These are phyloP conservation scores for Haplographium delicatum DNA, from an alignment of 495 filamentous ascomycete genomes.

Conservation along the genomic window DNA sequence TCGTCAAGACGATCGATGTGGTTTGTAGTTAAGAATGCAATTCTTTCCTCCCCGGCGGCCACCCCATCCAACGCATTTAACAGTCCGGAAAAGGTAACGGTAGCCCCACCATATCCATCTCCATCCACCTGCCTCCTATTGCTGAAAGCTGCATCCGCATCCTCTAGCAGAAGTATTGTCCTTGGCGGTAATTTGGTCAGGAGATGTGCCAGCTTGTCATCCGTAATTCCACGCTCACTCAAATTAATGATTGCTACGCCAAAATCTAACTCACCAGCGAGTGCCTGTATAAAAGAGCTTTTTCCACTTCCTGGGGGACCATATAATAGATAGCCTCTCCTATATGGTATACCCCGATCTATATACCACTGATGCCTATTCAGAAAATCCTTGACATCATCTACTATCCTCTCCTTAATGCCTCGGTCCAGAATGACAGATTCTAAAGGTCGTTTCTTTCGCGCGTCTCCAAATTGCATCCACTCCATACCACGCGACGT, in stretches of 20 bases:
- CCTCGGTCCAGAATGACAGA: slow-evolving; percentile 86
- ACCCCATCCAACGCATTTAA: slow-evolving; percentile 93
- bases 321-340: slow-evolving; percentile 88
- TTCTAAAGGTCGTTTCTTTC: slow-evolving; percentile 78
- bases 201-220: slow-evolving; percentile 84
- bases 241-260: slow-evolving; percentile 92
- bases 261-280: slow-evolving; percentile 89
- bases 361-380: slow-evolving; percentile 80
- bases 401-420: slow-evolving; percentile 78
- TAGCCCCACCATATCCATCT: slow-evolving; percentile 84
- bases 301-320: slow-evolving; percentile 94
- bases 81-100: slow-evolving; percentile 91
- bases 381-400: slow-evolving; percentile 81
- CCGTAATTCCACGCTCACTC: slow-evolving; percentile 86
- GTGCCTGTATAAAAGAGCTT: slow-evolving; percentile 91
- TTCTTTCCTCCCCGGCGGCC: slow-evolving; percentile 89
- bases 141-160: slow-evolving; percentile 88
- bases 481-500: slow-evolving; percentile 75
- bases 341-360: slow-evolving; percentile 91
- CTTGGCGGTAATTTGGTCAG: slow-evolving; percentile 82
- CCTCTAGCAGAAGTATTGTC: slow-evolving; percentile 84
- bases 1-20: slow-evolving; percentile 84
- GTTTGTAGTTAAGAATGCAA: slow-evolving; percentile 94
- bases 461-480: slow-evolving; percentile 80
- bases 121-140: slow-evolving; percentile 72